These are phyloP conservation scores for Cystobasidium tubakii DNA, from an alignment of 768 basidiomycete species.

Conservation along the genomic window DNA sequence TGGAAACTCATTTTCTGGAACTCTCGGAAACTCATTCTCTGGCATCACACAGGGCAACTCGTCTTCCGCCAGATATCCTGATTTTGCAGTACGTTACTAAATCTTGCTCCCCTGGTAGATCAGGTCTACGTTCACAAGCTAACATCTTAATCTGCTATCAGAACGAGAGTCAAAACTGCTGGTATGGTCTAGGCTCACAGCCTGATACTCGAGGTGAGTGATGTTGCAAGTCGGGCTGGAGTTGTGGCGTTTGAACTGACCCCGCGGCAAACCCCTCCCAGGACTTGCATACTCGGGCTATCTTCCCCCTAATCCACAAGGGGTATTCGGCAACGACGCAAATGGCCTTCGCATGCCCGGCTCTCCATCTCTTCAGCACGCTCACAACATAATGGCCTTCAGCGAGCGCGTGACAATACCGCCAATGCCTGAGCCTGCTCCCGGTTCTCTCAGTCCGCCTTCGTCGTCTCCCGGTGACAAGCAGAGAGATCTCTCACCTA, in stretches of 20 bases:
- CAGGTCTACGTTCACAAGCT: background rate
- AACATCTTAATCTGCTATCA: background rate
- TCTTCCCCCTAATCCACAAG: background rate
- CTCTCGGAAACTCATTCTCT: background rate
- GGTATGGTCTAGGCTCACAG: background rate
- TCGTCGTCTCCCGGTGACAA: background rate
- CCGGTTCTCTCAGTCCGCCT: background rate
- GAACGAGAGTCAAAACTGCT: background rate
- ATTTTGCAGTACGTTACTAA: background rate
- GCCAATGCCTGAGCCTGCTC: background rate
- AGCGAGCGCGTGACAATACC: background rate
- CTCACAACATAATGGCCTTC: background rate
- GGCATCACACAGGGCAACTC: background rate
- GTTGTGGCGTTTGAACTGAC: too few relatives aligned
- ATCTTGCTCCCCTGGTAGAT: background rate
- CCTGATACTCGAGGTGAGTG: background rate
- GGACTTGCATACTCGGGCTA: background rate
- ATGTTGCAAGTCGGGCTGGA: too few relatives aligned
- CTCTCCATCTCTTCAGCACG: background rate
- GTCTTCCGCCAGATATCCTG: background rate
- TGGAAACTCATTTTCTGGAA: background rate
- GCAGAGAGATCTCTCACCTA: background rate
- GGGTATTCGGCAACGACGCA: background rate
- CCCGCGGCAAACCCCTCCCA: too few relatives aligned
- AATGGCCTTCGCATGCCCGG: background rate